Base-by-base conservation (phyloP, 345 rosid species). In the Dipteronia sinensis region DNA sequence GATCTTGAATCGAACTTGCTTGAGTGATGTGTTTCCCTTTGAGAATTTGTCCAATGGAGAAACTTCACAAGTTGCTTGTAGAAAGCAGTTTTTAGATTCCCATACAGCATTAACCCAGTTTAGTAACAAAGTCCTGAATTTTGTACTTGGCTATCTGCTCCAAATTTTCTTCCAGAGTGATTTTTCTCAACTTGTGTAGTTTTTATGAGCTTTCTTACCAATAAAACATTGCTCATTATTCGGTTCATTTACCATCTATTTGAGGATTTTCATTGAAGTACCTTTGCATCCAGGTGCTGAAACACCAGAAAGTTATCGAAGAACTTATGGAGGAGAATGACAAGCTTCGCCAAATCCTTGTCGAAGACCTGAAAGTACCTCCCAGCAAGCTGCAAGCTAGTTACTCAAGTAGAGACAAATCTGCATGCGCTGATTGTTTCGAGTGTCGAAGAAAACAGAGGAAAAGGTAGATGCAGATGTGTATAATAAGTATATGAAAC, bases 401-500 rank as follows among this genome's bases (percentile, higher is more conserved):
- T 74, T 75, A 83, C 74, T 79, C 93, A 19, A 75, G 75, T 62
- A 85, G 77, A 77, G 76, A 67, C 71, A 79, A 72, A 72, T 67
- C 87, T 69, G 84, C 91, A 12, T 92, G 97, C 80, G 68, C 77
- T 7, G 90, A 94, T 79, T 92, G 99, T 83, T 93, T 96, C 25
- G 86, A 96, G 71, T 94, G 97, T 85, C 89, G 97, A 79, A 90
- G 99, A 85, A 96, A 90, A 83, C 97, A 87, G 75, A 91, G 99
- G 82, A 90, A 83, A 84, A 84, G 77, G 67, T 74, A 86, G 87
- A 75, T 75, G 72, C 79, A 22, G 19, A 44, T 40, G 23, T 44
- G 76, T 34, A 15, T 56, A 25, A 73, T 23, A 62, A 38, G 75
- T 25, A 51, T 42, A 71, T 25, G 11, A 69, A 71, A 77, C 19